phyloP scores from a whole-genome alignment of 2,329 filamentous ascomycete species.

The Elsinoe fawcettii region DNA sequence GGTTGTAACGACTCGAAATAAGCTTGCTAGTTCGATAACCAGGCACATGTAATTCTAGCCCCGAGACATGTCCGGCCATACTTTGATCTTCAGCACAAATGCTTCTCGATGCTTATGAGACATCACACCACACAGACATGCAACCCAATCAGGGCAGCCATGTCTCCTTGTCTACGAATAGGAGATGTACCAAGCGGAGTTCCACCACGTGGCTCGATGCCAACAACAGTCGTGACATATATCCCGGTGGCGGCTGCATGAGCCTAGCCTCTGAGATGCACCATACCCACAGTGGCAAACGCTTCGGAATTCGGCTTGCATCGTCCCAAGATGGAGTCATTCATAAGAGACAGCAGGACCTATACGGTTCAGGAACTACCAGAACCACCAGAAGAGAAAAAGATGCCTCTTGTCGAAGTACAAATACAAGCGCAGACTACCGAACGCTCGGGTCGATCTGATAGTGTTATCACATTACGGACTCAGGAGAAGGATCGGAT shows the following conservation, averaged over 20 bases:
- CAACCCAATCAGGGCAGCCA: neutral
- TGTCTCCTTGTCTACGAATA: neutral
- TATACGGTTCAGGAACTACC: neutral
- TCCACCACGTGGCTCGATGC: neutral
- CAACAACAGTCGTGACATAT: neutral
- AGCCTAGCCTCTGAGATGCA: neutral
- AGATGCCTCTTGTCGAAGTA: slow-evolving; percentile 13
- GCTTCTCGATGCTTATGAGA: neutral
- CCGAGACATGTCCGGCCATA: neutral
- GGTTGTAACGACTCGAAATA: neutral
- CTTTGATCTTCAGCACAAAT: neutral
- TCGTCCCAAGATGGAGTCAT: neutral
- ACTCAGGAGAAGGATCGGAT: neutral
- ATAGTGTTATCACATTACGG: slow-evolving; percentile 12
- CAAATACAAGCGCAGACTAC: neutral
- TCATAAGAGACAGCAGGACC: neutral
- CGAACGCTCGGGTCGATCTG: neutral
- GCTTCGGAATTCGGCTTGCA: neutral
- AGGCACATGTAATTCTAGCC: neutral
- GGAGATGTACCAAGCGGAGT: neutral
- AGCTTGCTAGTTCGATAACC: neutral
- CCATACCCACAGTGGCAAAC: neutral
- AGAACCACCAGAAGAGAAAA: neutral
- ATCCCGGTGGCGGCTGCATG: neutral
- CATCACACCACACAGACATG: neutral